A percentile compares a stretch with the other conserved stretches of the same genome.
Conservation (phyloP, 805 yeast species). For the Maudiozyma bulderi region DNA sequence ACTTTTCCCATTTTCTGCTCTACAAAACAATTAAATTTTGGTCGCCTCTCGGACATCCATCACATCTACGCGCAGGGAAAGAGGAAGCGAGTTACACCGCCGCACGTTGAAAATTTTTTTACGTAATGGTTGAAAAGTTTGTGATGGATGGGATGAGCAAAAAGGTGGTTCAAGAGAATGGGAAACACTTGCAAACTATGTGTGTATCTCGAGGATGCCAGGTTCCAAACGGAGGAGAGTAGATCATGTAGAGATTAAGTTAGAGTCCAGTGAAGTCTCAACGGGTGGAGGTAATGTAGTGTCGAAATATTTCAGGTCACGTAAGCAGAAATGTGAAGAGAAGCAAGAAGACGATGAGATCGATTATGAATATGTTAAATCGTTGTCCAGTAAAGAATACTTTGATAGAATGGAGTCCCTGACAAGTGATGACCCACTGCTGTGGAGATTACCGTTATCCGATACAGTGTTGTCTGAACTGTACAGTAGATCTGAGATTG, state of each 20-base stretch:
- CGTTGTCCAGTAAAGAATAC: conserved; percentile 15
- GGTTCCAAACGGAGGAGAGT: background rate
- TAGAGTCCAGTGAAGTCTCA: background rate
- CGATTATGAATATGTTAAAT: conserved; percentile 6
- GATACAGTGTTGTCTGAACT: conserved; percentile 1
- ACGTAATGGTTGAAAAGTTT: no score
- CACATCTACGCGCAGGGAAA: no score
- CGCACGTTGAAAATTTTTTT: no score
- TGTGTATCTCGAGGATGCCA: no score
- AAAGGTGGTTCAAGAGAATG: no score
- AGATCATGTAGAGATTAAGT: background rate
- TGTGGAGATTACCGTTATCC: conserved; percentile 13
- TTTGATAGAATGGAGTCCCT: conserved; percentile 15
- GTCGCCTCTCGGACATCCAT: no score
- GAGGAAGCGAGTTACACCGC: no score
- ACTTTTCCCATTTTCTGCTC: no score
- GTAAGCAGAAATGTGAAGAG: background rate
- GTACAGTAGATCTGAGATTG: background rate
- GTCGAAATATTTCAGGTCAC: background rate
- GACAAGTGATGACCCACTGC: conserved; percentile 18
- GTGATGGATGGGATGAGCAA: no score
- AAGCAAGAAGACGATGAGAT: background rate
- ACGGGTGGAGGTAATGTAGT: background rate
- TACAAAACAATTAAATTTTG: no score
- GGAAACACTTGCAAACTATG: no score